Evolutionary conservation across 345 rosid species (phyloP).

Genomic region (Limnanthes douglasii): DNA sequence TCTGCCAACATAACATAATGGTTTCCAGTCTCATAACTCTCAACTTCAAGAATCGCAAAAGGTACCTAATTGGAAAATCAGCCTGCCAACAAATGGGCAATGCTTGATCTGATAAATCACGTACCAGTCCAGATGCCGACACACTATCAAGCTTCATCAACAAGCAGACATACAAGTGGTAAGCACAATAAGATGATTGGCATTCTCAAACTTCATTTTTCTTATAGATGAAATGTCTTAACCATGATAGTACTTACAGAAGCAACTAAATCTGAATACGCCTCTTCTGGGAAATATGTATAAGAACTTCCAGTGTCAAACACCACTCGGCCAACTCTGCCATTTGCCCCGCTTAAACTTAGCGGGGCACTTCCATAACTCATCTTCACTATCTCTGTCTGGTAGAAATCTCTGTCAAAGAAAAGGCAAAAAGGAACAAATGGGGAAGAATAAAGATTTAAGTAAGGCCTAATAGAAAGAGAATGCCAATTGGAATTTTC

Average conservation of each 20-base stretch:
- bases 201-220: not conserved
- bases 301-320: constrained; percentile 94
- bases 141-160: constrained; percentile 45
- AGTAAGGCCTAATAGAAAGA: no score
- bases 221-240: no score
- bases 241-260: constrained; percentile 42
- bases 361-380: constrained; percentile 44
- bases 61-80: constrained; percentile 42
- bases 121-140: constrained; percentile 25
- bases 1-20: no score
- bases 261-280: constrained; percentile 47
- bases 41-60: no score
- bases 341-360: constrained; percentile 27
- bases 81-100: constrained; percentile 75
- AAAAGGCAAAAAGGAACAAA: not conserved
- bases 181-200: constrained; percentile 1
- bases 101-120: constrained; percentile 44
- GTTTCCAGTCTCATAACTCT: no score
- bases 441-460: not conserved
- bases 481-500: no score
- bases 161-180: not conserved
- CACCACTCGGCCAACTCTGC: constrained; percentile 26
- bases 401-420: constrained; percentile 46
- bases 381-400: constrained; percentile 36
- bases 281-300: constrained; percentile 62